Conservation (phyloP, 164 flowering plant genomes). For the Buxus sempervirens region DNA sequence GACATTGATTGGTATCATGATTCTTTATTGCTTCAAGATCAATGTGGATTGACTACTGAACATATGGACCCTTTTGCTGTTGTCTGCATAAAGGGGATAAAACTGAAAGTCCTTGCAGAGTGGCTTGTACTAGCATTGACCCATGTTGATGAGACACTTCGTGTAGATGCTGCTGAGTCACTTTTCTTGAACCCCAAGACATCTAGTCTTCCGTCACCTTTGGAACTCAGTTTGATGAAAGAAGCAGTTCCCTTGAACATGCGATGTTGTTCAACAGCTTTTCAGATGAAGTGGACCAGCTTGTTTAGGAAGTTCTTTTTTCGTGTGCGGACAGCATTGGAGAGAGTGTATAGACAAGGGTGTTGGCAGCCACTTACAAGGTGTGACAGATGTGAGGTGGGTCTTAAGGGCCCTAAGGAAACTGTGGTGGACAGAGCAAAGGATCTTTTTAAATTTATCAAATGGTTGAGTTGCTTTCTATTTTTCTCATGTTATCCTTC, state of each 20-base stretch:
- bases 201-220: conserved; percentile 76
- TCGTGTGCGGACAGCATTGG: conserved; percentile 89
- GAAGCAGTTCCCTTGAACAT: conserved; percentile 87
- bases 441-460: conserved; percentile 71
- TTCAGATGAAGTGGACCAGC: conserved; percentile 97
- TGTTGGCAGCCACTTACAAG: conserved; percentile 51
- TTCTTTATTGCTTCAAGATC: conserved; percentile 19
- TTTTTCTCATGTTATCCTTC: conserved; percentile 98
- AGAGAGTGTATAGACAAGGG: conserved; percentile 78
- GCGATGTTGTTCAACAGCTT: conserved; percentile 91
- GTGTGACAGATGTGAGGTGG: conserved; percentile 11
- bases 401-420: conserved; percentile 25
- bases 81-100: conserved; percentile 62
- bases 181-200: conserved; percentile 92
- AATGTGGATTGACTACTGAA: conserved; percentile 15
- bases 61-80: conserved; percentile 31
- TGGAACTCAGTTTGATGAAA: conserved; percentile 81
- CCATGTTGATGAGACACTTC: conserved; percentile 86
- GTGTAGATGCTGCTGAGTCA: conserved; percentile 92
- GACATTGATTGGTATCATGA: conserved; percentile 57
- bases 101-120: conserved; percentile 51
- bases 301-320: conserved; percentile 88
- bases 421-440: conserved; percentile 38
- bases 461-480: conserved; percentile 87
- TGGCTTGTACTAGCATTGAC: conserved; percentile 83